Evolutionary conservation across 1,284 basidiomycete species (phyloP), one percentile per base, ranked within the genome.

Genomic region (Neonothopanus nambi): DNA sequence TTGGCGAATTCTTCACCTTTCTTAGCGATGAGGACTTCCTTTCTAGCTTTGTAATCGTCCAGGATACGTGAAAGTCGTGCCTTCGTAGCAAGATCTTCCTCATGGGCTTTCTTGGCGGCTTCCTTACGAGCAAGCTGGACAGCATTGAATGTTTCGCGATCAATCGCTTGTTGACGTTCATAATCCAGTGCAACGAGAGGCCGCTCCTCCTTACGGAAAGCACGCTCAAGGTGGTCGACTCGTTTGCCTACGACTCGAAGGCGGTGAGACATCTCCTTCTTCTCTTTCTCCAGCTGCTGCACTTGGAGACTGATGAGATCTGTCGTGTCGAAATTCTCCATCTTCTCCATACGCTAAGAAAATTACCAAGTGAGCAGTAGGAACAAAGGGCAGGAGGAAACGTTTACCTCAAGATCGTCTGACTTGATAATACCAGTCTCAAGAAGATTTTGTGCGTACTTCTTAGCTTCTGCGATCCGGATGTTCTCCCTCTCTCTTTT

Each of bases 281-380:
- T 97, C 76, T 98, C 96, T 75, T 97, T 98, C 75, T 98, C 95
- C 52, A 97, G 80, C 67, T 97, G 93, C 62, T 93, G 87, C 48
- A 98, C 94, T 70, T 98, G 94, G 63, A 98, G 84, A 50, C 84
- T 85, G 68, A 98, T 91, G 57, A 99, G 83, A 59, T 87, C 87
- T 65, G 93, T 87, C 8, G 94, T 95, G 70, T 94, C 93, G 60
- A 95, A 78, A 49, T 85, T 82, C 63, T 92, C 89, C 70, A 95
- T 80, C 67, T 90, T 59, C 43, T 23, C 43, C 47, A 38, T 51
- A 8, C 39, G 33, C 33, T 51, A 5, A 50, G 38, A 20, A 38
- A 15, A 20, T 23, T 7, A 18, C 15, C 12, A 24, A 30, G 21
- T 17, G 24, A 36, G 23, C 37, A 11, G 30, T 33, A 33, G 13